Evolutionary conservation across 179 eudicot species (phyloP).

Genomic region (Gypsophila paniculata): DNA sequence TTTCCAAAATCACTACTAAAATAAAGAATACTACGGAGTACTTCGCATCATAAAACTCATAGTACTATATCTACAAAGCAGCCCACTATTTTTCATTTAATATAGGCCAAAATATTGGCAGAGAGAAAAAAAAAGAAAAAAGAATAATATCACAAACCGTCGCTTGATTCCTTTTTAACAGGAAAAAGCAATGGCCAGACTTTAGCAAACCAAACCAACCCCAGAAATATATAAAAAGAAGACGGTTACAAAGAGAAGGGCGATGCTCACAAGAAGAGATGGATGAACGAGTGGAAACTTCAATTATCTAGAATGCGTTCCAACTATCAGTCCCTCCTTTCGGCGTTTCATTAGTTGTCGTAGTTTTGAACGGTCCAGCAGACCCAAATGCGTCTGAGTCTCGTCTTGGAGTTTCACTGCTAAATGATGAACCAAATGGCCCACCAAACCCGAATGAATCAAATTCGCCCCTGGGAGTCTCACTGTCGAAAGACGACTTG

Average conservation of each 20-base stretch:
- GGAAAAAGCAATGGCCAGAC: constrained; percentile 24
- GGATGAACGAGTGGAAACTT: background rate
- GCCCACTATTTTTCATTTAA: constrained; percentile 23
- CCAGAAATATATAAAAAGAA: constrained; percentile 19
- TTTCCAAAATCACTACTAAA: background rate
- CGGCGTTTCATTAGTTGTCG: constrained; percentile 28
- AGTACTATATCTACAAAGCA: constrained; percentile 32
- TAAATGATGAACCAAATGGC: constrained; percentile 34
- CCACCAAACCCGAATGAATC: constrained; percentile 35
- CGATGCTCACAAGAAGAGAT: constrained; percentile 5
- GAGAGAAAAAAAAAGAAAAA: constrained; percentile 10
- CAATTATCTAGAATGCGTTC: constrained; percentile 38
- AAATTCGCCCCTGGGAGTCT: constrained; percentile 34
- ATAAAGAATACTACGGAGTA: constrained; percentile 1
- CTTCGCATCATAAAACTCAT: constrained; percentile 13
- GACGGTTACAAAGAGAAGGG: constrained; percentile 23
- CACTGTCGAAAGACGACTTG: constrained; percentile 30
- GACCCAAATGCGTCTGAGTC: constrained; percentile 32
- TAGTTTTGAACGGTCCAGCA: constrained; percentile 28
- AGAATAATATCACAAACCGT: constrained; percentile 20
- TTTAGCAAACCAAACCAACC: constrained; percentile 24
- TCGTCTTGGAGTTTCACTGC: constrained; percentile 39
- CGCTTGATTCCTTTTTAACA: constrained; percentile 16
- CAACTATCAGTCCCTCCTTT: constrained; percentile 33
- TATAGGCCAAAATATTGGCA: constrained; percentile 36